phyloP scores from a whole-genome alignment of 352 stramenopile species.

The Globisporangium splendens region DNA sequence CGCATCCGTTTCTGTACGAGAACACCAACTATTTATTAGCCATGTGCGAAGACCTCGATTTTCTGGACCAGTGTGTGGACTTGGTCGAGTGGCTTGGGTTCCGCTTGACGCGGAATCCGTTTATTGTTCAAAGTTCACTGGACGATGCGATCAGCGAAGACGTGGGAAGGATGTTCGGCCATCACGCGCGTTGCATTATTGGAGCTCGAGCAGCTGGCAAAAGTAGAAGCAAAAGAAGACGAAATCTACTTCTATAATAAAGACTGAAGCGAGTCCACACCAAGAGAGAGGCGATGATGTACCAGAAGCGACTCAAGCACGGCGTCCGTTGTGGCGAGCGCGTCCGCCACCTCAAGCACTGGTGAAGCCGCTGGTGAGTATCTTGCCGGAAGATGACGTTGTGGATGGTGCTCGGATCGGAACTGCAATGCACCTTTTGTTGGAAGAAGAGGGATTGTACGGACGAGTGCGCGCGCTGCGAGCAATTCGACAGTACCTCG shows the following conservation, averaged over 20 bases:
- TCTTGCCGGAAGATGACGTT: conserved; percentile 42
- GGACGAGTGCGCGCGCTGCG: conserved; percentile 21
- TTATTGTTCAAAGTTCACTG: conserved; percentile 34
- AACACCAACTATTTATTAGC: conserved; percentile 44
- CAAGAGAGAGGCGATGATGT: background rate
- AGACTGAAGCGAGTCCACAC: background rate
- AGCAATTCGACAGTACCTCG: conserved; percentile 14
- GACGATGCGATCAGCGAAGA: conserved; percentile 22
- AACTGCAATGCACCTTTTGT: conserved; percentile 24
- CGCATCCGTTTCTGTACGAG: conserved; percentile 33
- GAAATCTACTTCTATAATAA: background rate
- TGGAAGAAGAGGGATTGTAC: conserved; percentile 51
- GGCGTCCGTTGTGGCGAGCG: conserved; percentile 2
- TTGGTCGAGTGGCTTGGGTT: conserved; percentile 59
- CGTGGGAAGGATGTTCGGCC: conserved; percentile 17
- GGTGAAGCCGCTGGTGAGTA: conserved; percentile 40
- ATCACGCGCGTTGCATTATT: conserved; percentile 24
- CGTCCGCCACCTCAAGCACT: conserved; percentile 22
- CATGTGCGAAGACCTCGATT: conserved; percentile 56
- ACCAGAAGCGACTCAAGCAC: too few species aligned
- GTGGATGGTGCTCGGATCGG: conserved; percentile 35
- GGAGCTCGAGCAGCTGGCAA: conserved; percentile 21
- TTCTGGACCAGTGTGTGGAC: conserved; percentile 35
- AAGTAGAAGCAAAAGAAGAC: conserved; percentile 6
- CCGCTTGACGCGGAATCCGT: conserved; percentile 46